Conservation (phyloP, 169 alveolate genomes). For the Eimeria necatrix region DNA sequence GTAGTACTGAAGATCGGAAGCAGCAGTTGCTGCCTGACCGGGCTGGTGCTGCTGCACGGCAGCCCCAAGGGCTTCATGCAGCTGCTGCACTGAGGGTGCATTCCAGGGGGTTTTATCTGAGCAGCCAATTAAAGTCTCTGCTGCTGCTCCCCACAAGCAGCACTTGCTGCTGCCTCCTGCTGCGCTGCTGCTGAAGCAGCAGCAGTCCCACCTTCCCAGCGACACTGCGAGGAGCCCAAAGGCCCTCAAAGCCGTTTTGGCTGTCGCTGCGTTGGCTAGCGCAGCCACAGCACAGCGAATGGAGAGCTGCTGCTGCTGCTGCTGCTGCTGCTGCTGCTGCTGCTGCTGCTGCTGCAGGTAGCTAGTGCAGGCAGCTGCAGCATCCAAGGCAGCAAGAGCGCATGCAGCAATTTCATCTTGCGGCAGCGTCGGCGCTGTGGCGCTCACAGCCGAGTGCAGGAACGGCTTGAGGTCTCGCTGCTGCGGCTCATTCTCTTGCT, state of each 20-base stretch:
- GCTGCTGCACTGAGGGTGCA: conserved; percentile 18
- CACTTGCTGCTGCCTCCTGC: background rate
- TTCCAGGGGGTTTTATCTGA: background rate
- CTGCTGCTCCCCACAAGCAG: conserved; percentile 68
- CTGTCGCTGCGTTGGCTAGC: conserved; percentile 15
- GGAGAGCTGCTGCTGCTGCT: conserved; percentile 4
- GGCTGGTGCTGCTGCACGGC: conserved; percentile 22
- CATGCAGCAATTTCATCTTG: conserved; percentile 60
- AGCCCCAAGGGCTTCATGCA: conserved; percentile 16
- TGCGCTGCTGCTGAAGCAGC: conserved; percentile 61
- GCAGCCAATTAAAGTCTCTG: conserved; percentile 39
- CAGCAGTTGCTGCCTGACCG: background rate
- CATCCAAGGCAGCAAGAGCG: conserved; percentile 44
- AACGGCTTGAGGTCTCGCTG: conserved; percentile 16
- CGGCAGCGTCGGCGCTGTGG: conserved; percentile 43
- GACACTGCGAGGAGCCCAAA: conserved; percentile 44
- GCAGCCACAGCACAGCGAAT: conserved; percentile 59
- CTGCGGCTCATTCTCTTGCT: conserved; percentile 6
- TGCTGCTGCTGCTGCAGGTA: conserved; percentile 36
- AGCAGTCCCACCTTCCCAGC: background rate
- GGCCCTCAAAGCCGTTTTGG: conserved; percentile 26
- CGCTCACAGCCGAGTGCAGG: conserved; percentile 14
- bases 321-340: conserved; percentile 38
- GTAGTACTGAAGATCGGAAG: background rate
- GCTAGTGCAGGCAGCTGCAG: background rate